These are phyloP conservation scores for Apiospora aurea DNA, from an alignment of 2,329 filamentous ascomycete species.

Conservation along the genomic window DNA sequence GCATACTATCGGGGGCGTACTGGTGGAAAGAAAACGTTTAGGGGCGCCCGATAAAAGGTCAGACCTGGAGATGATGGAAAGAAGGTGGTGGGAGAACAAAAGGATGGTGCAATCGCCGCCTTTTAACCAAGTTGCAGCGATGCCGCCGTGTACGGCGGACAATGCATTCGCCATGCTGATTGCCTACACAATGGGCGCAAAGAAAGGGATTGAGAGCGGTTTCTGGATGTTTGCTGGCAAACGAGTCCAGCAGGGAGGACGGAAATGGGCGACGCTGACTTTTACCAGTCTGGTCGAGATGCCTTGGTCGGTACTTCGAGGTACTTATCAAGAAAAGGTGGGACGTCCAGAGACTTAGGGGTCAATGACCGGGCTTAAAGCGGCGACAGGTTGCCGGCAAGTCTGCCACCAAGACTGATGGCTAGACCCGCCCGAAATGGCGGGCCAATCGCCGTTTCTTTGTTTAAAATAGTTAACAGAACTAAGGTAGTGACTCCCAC, in stretches of 20 bases:
- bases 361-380: not conserved
- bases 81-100: not conserved
- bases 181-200: not conserved
- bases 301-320: not conserved
- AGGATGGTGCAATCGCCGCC: not conserved
- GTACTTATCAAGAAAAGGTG: not conserved
- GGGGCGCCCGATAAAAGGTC: not conserved
- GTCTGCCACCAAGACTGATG: not conserved
- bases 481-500: no score
- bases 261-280: not conserved
- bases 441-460: constrained; percentile 15
- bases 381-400: not conserved
- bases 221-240: not conserved
- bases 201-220: not conserved
- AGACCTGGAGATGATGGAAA: not conserved
- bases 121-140: constrained; percentile 1
- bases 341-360: not conserved
- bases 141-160: not conserved
- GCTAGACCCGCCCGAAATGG: constrained; percentile 3
- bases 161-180: not conserved
- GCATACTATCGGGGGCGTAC: not conserved
- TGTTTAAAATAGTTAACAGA: constrained; percentile 20
- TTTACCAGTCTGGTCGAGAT: not conserved
- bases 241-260: not conserved
- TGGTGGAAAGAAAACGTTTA: not conserved